Percentiles rank a stretch among this genome's conserved stretches.
Conservation (phyloP, 2,329 filamentous ascomycete genomes). For the Blastomyces parvus region DNA sequence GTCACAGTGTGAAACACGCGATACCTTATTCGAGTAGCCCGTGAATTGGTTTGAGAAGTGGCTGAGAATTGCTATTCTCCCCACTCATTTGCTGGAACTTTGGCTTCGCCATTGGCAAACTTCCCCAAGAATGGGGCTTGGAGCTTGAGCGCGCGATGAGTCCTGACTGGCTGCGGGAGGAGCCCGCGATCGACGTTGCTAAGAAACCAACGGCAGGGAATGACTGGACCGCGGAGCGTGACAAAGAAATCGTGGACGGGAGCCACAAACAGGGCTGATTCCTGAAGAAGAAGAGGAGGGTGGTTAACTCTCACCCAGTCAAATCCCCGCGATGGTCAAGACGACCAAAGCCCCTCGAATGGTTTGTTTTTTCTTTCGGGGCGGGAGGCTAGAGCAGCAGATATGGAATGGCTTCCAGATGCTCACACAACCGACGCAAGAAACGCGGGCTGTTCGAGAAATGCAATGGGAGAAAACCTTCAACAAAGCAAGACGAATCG, state of each 20-base stretch:
- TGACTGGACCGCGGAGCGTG: neutral
- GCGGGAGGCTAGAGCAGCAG: neutral
- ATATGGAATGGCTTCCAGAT: neutral
- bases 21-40: neutral
- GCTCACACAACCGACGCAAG: neutral
- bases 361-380: neutral
- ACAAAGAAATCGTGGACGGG: neutral
- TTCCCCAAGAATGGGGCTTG: neutral
- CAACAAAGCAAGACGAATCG: neutral
- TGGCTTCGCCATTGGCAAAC: neutral
- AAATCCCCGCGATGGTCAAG: neutral
- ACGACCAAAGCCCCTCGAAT: neutral
- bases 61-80: neutral
- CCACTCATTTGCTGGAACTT: neutral
- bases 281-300: neutral
- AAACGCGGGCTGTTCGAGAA: neutral
- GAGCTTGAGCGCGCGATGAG: neutral
- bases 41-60: neutral
- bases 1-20: constrained; percentile 1
- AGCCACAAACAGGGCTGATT: constrained; percentile 1
- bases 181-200: constrained; percentile 2
- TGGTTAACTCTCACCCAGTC: neutral
- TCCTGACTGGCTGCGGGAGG: constrained; percentile 3
- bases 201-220: neutral
- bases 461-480: neutral